Base-by-base conservation (phyloP, 805 yeast genomes). In the Yamadazyma kitorensis region DNA sequence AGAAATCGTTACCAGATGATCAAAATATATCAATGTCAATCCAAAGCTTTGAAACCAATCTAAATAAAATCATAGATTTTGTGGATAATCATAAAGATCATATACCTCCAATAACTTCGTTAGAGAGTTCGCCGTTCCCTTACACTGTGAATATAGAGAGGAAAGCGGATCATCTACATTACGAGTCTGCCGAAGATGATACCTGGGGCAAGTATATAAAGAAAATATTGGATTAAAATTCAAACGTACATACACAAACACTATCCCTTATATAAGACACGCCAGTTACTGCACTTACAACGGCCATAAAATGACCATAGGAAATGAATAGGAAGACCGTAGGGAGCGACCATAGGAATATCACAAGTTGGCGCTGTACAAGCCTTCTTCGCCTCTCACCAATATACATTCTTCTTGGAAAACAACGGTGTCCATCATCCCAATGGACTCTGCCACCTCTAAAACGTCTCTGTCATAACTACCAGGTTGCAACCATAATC, bases 401-500 rank as follows among this genome's bases (percentile, higher is more conserved):
- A 86, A 59, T 27, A 86, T 77, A 58, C 95, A 86, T 41, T 79
- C 79, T 13, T 78, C 85, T 47, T 74, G 69, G 22, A 59, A 59
- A 13, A 73, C 56, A 4, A 62, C 57, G 13, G 44, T 49, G 13
- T 54, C 64, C 4, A 43, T 47, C 17, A 52, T 52, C n/a, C 59
- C 73, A 39, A 56, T 53, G 20, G 41, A 49, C 29, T 46, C 51
- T n/a, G 72, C 70, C 21, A 56, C 56, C 1, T 69, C 60, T 12
- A 82, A 61, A 3, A 74, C 75, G 9, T 62, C 68, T 2, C 52
- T 49, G 47, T 82, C 79, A 45, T 74, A 84, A 15, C 87, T 74
- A 0, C 94, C 95, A 0, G 95, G 95, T 51, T 86, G 95, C 45
- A 83, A 79, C 95, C 95, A 86, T 11, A 84, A 60, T 1, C 81